phyloP scores from a whole-genome alignment of 768 basidiomycete species.

The Suillus subaureus region DNA sequence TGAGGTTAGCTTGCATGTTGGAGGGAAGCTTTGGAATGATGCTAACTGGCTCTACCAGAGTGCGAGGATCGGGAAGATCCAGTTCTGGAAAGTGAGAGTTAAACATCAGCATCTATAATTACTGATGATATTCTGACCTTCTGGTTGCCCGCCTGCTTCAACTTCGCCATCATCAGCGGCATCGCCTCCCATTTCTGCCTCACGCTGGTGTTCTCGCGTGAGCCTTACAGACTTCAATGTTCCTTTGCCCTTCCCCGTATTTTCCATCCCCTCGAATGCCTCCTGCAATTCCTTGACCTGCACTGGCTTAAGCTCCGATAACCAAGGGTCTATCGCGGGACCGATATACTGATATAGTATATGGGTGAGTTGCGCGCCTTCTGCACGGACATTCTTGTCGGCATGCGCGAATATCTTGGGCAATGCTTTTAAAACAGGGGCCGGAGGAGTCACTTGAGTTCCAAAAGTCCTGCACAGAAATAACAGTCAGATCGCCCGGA shows the following conservation, averaged over 20 bases:
- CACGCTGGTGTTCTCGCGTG: conserved; percentile 77
- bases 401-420: conserved; percentile 94
- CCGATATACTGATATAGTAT: conserved; percentile 87
- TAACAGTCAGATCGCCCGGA: conserved; percentile 3
- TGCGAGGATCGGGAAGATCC: conserved; percentile 71
- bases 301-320: conserved; percentile 92
- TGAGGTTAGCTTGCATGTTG: conserved; percentile 70
- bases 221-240: conserved; percentile 75
- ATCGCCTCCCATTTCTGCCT: conserved; percentile 53
- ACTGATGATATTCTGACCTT: conserved; percentile 42
- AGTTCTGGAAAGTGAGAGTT: conserved; percentile 38
- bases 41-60: conserved; percentile 80
- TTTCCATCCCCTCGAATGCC: conserved; percentile 81
- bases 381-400: conserved; percentile 94
- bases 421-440: conserved; percentile 81
- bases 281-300: conserved; percentile 96
- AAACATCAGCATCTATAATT: conserved; percentile 2
- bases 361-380: conserved; percentile 79
- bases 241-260: conserved; percentile 84
- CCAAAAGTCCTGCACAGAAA: conserved; percentile 69
- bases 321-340: conserved; percentile 76
- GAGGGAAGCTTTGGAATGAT: conserved; percentile 75
- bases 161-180: conserved; percentile 36
- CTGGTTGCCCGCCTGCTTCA: conserved; percentile 50
- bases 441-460: conserved; percentile 66